Evolutionary conservation across 1,284 basidiomycete species (phyloP).

Genomic region (Mrakiaceae sp.): DNA sequence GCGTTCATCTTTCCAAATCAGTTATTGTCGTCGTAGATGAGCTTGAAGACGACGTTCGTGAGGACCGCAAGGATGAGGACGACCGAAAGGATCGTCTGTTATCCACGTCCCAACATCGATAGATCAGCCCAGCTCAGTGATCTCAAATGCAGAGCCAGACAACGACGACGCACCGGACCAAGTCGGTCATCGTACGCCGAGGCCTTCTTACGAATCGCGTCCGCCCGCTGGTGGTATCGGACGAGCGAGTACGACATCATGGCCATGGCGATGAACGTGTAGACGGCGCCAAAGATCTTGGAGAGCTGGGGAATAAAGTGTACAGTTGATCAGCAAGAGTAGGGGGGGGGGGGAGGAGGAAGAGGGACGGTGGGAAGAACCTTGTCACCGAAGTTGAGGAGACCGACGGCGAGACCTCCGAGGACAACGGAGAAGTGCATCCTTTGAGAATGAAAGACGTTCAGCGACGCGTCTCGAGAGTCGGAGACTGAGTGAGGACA

Average conservation of each 20-base stretch:
- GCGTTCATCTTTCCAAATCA: background rate
- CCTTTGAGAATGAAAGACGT: conserved; percentile 19
- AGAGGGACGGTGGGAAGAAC: conserved; percentile 34
- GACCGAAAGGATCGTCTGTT: conserved; percentile 71
- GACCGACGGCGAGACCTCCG: conserved; percentile 84
- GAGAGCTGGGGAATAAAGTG: conserved; percentile 21
- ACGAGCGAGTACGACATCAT: conserved; percentile 94
- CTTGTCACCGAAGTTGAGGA: conserved; percentile 93
- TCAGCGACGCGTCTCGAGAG: too few relatives aligned
- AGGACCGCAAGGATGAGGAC: conserved; percentile 74
- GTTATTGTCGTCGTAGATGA: conserved; percentile 11
- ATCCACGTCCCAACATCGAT: conserved; percentile 10
- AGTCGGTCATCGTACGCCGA: conserved; percentile 96
- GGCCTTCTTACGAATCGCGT: conserved; percentile 78
- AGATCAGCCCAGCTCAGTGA: conserved; percentile 23
- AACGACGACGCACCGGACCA: conserved; percentile 51
- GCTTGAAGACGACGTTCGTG: conserved; percentile 69
- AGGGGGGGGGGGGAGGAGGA: background rate
- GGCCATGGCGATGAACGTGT: conserved; percentile 58
- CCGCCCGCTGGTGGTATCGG: conserved; percentile 92
- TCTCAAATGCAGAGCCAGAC: conserved; percentile 27
- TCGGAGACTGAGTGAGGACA: background rate
- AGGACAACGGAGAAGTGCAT: conserved; percentile 90
- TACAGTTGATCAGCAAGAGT: background rate
- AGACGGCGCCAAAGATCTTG: conserved; percentile 37